phyloP scores from a whole-genome alignment of 108 stramenopile species.

The Aurantiochytrium sp. region DNA sequence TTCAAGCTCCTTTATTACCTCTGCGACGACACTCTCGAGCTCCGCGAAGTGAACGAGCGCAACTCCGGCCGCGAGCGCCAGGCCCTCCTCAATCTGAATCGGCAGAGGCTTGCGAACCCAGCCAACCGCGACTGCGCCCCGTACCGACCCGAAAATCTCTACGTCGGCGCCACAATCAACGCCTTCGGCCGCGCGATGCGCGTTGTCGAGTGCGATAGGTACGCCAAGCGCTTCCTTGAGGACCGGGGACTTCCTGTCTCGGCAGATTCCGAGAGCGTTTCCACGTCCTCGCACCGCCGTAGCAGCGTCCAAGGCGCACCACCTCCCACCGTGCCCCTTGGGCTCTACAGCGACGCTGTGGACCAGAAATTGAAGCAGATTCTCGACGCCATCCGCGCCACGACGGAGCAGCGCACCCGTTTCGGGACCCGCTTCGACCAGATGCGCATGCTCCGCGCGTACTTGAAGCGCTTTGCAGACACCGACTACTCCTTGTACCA shows the following conservation, averaged over 20 bases:
- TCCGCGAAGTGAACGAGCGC: background rate
- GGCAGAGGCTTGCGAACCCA: background rate
- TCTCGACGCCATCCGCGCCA: background rate
- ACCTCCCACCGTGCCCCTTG: background rate
- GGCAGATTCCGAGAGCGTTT: too few relatives aligned
- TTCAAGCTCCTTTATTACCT: background rate
- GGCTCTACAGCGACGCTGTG: background rate
- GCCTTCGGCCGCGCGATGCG: slow-evolving; percentile 12
- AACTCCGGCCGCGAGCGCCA: slow-evolving; percentile 18
- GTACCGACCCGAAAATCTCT: background rate
- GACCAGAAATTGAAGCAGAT: background rate
- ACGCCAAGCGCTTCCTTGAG: background rate
- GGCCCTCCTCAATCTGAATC: background rate
- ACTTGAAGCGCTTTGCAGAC: background rate
- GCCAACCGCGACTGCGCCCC: background rate
- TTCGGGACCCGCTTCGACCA: background rate
- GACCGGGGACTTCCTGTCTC: background rate
- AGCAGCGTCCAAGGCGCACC: background rate
- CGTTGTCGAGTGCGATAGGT: background rate
- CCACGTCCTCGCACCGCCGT: background rate
- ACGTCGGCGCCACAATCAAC: background rate
- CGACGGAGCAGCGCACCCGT: background rate
- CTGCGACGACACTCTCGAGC: background rate
- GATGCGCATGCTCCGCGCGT: background rate
- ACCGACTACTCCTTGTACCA: too few relatives aligned